Evolutionary conservation across 148 eudicot genomes (phyloP).

Genomic region (Fagopyrum esculentum): DNA sequence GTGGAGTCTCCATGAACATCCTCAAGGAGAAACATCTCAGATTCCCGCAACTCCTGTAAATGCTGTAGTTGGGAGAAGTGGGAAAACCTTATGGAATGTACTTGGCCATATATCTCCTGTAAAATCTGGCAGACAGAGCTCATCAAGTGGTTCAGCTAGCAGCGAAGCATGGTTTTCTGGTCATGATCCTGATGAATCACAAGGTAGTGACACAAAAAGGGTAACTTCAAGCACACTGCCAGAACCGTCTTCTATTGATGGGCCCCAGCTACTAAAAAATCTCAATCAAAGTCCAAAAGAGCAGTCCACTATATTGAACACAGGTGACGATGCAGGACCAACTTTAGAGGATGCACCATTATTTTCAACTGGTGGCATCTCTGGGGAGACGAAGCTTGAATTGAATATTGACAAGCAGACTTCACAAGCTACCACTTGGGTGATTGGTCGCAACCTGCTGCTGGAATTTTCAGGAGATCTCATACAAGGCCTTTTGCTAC

Average conservation of each 20-base stretch:
- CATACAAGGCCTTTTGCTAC: too few relatives aligned
- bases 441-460: background rate
- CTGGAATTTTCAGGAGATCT: background rate
- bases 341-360: too few relatives aligned
- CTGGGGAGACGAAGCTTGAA: too few relatives aligned
- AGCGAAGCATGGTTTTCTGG: slow-evolving; percentile 69
- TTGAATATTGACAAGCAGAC: too few relatives aligned
- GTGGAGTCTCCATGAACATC: slow-evolving; percentile 43
- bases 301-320: too few relatives aligned
- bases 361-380: too few relatives aligned
- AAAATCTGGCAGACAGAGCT: slow-evolving; percentile 37
- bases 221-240: slow-evolving; percentile 21
- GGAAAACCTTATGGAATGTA: too few relatives aligned
- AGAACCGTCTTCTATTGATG: slow-evolving; percentile 24
- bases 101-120: slow-evolving; percentile 31
- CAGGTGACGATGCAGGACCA: too few relatives aligned
- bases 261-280: slow-evolving; percentile 12
- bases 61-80: too few relatives aligned
- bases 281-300: slow-evolving; percentile 21
- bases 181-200: too few relatives aligned
- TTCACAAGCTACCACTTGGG: slow-evolving; percentile 20
- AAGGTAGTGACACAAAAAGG: slow-evolving; percentile 23
- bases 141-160: slow-evolving; percentile 52
- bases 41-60: too few relatives aligned
- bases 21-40: slow-evolving; percentile 29